Evolutionary conservation across 441 rosid species (phyloP).

Genomic region (Croton setiger): DNA sequence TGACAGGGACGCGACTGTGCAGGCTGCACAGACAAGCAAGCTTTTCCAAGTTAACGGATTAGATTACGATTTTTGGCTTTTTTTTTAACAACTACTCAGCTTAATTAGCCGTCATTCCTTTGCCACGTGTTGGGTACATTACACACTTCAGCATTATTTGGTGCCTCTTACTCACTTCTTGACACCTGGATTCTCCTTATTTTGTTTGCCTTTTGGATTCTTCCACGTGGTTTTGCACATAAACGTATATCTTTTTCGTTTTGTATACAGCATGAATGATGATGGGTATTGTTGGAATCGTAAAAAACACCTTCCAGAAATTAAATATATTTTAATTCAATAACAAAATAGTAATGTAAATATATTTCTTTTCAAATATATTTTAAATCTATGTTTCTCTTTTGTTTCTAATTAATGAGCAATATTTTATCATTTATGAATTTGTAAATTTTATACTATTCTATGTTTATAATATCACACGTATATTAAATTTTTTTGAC

Average conservation of each 20-base stretch:
- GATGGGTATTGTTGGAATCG: too few species aligned
- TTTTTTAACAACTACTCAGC: background rate
- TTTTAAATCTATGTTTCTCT: too few species aligned
- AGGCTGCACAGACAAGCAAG: slow-evolving; percentile 12
- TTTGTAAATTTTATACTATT: too few species aligned
- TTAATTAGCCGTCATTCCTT: slow-evolving; percentile 17
- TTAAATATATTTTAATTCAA: too few species aligned
- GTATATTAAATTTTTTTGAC: too few species aligned
- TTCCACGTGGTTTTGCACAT: slow-evolving; percentile 8
- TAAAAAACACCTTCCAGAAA: too few species aligned
- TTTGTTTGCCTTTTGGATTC: background rate
- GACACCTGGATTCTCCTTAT: slow-evolving; percentile 12
- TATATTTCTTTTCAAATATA: too few species aligned
- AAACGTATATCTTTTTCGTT: background rate
- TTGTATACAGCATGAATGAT: too few species aligned
- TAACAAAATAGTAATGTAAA: too few species aligned
- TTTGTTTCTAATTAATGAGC: too few species aligned
- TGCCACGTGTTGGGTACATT: slow-evolving; percentile 22
- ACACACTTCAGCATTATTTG: slow-evolving; percentile 19
- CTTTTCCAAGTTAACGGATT: slow-evolving; percentile 5
- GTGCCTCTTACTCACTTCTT: slow-evolving; percentile 10
- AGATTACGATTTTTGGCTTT: slow-evolving; percentile 12
- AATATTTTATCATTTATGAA: too few species aligned
- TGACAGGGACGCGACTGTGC: slow-evolving; percentile 36
- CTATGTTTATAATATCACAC: too few species aligned